A percentile compares a stretch with the other conserved stretches of the same genome.
phyloP scores from a whole-genome alignment of 2,329 filamentous ascomycete species.

The Aspergillus latus region DNA sequence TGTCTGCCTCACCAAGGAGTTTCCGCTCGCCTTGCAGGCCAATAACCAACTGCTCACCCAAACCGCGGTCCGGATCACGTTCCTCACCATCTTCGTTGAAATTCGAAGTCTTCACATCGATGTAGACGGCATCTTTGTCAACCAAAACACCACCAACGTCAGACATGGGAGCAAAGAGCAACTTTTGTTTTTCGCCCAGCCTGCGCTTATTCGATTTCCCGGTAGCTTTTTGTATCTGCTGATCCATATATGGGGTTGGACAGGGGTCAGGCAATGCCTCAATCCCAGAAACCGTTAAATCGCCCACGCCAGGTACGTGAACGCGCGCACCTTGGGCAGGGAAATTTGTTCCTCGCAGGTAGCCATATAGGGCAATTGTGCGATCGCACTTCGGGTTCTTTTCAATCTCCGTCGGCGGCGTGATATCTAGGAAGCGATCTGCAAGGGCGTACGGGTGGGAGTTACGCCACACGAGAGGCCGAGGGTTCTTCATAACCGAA shows the following conservation, averaged over 20 bases:
- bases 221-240: conserved; percentile 77
- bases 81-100: conserved; percentile 66
- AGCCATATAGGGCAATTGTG: conserved; percentile 87
- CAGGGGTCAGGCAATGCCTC: conserved; percentile 92
- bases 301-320: conserved; percentile 89
- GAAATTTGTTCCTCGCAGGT: conserved; percentile 93
- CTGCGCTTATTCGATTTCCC: conserved; percentile 79
- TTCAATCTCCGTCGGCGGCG: conserved; percentile 87
- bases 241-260: conserved; percentile 87
- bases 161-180: conserved; percentile 95
- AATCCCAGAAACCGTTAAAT: conserved; percentile 78
- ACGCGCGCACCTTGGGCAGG: conserved; percentile 79
- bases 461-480: conserved; percentile 95
- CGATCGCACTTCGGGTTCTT: conserved; percentile 86
- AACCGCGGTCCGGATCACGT: conserved; percentile 70
- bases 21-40: conserved; percentile 79
- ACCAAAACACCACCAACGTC: conserved; percentile 95
- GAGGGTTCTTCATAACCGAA: conserved; percentile 98
- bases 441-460: conserved; percentile 91
- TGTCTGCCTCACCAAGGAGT: conserved; percentile 76
- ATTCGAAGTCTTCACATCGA: conserved; percentile 67
- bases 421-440: conserved; percentile 93
- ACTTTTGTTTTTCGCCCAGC: conserved; percentile 94
- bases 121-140: conserved; percentile 96
- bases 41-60: conserved; percentile 93